Conservation (phyloP, 331 rosid genomes). For the Acacia concinna region DNA sequence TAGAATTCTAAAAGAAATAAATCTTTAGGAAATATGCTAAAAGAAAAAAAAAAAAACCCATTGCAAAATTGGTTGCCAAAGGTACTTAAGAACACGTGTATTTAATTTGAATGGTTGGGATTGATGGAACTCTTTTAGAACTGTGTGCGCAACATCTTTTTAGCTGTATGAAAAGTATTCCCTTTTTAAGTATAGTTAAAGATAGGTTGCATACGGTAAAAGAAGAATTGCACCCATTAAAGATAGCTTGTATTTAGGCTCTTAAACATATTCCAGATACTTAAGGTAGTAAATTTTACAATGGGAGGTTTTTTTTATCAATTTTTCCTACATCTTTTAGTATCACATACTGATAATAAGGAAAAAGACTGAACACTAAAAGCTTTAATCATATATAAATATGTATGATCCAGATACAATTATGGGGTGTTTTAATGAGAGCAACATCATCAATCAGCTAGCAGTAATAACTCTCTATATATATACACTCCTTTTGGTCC, state of each 20-base stretch:
- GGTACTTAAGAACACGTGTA: too few species aligned
- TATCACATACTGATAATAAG: too few species aligned
- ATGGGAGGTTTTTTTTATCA: too few species aligned
- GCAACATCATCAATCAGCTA: not conserved
- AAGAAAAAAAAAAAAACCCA: too few species aligned
- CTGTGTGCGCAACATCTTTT: not conserved
- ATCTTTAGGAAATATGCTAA: not conserved
- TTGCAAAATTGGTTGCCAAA: too few species aligned
- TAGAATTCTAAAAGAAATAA: not conserved
- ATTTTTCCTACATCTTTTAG: too few species aligned
- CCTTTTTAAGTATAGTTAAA: too few species aligned
- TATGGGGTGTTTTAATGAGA: not conserved
- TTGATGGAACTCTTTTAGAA: not conserved
- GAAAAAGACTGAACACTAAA: too few species aligned
- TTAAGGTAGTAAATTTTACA: not conserved
- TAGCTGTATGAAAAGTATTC: not conserved
- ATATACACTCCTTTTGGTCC: too few species aligned
- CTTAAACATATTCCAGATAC: not conserved
- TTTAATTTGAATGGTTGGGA: not conserved
- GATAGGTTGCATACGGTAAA: not conserved
- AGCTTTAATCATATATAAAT: not conserved
- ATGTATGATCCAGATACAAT: not conserved
- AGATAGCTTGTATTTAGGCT: too few species aligned
- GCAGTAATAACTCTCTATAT: too few species aligned
- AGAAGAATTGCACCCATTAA: not conserved